phyloP scores from a whole-genome alignment of 768 basidiomycete species.

The Suillus alpinus region DNA sequence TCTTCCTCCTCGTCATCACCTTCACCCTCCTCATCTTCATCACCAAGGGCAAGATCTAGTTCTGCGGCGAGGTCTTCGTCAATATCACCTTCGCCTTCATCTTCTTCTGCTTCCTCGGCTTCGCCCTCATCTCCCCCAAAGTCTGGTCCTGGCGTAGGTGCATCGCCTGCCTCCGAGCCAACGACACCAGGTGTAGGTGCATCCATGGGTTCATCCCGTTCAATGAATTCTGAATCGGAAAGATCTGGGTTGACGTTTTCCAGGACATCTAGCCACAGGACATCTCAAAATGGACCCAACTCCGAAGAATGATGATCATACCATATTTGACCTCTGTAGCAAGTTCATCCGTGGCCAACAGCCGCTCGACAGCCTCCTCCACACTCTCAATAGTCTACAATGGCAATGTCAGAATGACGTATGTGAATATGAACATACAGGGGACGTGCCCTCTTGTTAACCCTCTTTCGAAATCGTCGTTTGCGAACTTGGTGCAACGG shows the following conservation, averaged over 20 bases:
- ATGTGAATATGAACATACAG: background rate
- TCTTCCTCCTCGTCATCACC: conserved; percentile 72
- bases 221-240: conserved; percentile 85
- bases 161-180: conserved; percentile 66
- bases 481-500: conserved; percentile 89
- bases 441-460: conserved; percentile 68
- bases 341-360: conserved; percentile 75
- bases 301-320: conserved; percentile 26
- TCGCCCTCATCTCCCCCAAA: conserved; percentile 59
- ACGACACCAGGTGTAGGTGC: conserved; percentile 68
- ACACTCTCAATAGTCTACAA: conserved; percentile 88
- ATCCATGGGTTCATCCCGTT: conserved; percentile 57
- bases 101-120: conserved; percentile 56
- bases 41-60: conserved; percentile 80
- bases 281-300: background rate
- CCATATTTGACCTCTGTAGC: conserved; percentile 80
- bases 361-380: conserved; percentile 87
- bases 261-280: conserved; percentile 58
- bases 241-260: conserved; percentile 91
- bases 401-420: background rate
- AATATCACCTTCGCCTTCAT: conserved; percentile 73
- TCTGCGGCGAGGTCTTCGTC: conserved; percentile 89
- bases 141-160: conserved; percentile 50
- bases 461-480: conserved; percentile 86
- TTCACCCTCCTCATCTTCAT: conserved; percentile 59